These are phyloP conservation scores for Ceratobasidium sp. DNA, from an alignment of 1,284 basidiomycete genomes.

Conservation along the genomic window DNA sequence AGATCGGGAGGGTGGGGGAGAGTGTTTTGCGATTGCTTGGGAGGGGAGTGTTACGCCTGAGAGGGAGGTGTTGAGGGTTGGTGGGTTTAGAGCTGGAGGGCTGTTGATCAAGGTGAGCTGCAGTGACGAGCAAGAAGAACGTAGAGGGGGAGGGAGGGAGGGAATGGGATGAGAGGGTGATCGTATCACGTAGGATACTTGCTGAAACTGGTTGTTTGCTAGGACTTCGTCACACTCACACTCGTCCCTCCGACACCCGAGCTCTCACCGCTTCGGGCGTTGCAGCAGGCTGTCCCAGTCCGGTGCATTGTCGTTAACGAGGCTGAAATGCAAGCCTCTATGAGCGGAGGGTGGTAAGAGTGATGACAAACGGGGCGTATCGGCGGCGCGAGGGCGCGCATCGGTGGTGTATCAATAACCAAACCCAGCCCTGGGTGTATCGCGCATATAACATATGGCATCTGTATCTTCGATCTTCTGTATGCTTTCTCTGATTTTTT, in stretches of 20 bases:
- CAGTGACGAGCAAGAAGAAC: no score
- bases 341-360: constrained; percentile 23
- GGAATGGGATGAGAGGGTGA: neutral
- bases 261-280: constrained; percentile 44
- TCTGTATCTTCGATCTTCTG: no score
- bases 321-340: constrained; percentile 31
- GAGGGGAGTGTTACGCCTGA: constrained; percentile 46
- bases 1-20: constrained; percentile 15
- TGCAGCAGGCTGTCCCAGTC: constrained; percentile 46
- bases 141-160: neutral
- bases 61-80: constrained; percentile 41
- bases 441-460: no score
- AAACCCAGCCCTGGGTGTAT: no score
- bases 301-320: constrained; percentile 31
- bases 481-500: no score
- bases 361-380: no score
- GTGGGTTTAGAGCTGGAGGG: constrained; percentile 45
- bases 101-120: constrained; percentile 45
- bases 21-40: constrained; percentile 44
- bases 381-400: no score
- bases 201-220: neutral
- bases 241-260: constrained; percentile 46
- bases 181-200: neutral
- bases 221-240: constrained; percentile 47
- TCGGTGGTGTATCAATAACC: no score